These are phyloP conservation scores for Acer saccharum DNA, from an alignment of 345 rosid species.

Conservation along the genomic window DNA sequence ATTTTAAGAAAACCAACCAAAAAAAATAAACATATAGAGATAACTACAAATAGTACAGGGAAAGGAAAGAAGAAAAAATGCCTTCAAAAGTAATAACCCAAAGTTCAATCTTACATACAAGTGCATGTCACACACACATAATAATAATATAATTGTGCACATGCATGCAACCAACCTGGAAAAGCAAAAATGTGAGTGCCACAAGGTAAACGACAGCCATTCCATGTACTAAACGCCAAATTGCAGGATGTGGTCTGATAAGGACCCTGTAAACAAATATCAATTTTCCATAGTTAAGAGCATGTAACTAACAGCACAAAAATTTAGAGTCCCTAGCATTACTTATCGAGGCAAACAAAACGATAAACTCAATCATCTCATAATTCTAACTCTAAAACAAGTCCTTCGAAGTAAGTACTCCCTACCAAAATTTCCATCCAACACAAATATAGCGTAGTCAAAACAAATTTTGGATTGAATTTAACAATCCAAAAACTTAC, in stretches of 20 bases:
- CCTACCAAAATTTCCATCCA: neutral
- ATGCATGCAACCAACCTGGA: conserved; percentile 64
- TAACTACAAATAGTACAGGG: neutral
- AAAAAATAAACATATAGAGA: neutral
- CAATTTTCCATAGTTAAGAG: neutral
- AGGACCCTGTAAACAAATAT: conserved; percentile 57
- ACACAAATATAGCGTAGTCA: neutral
- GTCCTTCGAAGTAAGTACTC: neutral
- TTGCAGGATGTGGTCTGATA: conserved; percentile 97
- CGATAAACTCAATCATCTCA: neutral
- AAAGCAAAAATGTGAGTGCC: conserved; percentile 91
- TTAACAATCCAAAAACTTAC: conserved; percentile 40
- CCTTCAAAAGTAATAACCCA: neutral
- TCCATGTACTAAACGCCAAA: conserved; percentile 99
- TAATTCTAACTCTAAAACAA: neutral
- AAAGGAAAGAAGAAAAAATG: neutral
- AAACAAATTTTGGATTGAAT: neutral
- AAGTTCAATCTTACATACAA: conserved; percentile 8
- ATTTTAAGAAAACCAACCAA: conserved; percentile 1
- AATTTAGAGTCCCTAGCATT: neutral
- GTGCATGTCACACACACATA: too few species aligned
- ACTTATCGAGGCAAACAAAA: neutral
- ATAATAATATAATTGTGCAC: neutral
- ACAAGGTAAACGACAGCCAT: conserved; percentile 94
- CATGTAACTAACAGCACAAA: neutral